These are phyloP conservation scores for Amaranthus cruentus DNA, from an alignment of 148 eudicot genomes.

Conservation along the genomic window DNA sequence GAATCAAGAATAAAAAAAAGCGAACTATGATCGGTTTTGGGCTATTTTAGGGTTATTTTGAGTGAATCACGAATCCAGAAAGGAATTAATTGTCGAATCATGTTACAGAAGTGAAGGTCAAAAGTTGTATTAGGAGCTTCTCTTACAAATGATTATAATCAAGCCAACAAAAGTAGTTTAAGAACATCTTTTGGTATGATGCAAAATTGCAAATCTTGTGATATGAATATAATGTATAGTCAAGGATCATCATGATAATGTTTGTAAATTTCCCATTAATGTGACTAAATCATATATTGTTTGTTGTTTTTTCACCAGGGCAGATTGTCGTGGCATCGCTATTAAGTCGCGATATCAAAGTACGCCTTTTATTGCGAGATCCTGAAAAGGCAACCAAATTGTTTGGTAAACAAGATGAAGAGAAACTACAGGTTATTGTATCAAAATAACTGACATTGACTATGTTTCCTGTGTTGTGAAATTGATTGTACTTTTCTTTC, in stretches of 20 bases:
- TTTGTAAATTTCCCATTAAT: not conserved
- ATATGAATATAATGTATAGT: not conserved
- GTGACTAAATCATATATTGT: not conserved
- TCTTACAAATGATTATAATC: not conserved
- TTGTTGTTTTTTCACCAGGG: conserved; percentile 40
- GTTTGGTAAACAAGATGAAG: conserved; percentile 78
- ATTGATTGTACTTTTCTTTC: not conserved
- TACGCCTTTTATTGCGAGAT: conserved; percentile 68
- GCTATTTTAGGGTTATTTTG: too few species aligned
- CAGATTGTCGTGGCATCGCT: conserved; percentile 88
- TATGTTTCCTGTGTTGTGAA: not conserved
- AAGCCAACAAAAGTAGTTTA: not conserved
- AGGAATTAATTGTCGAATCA: too few species aligned
- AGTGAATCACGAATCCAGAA: too few species aligned
- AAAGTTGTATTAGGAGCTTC: too few species aligned
- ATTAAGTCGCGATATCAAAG: conserved; percentile 61
- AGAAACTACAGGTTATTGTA: conserved; percentile 56
- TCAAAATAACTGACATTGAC: not conserved
- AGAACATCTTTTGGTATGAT: not conserved
- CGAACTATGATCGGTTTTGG: too few species aligned
- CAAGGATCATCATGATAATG: not conserved
- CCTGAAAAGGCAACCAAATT: conserved; percentile 75
- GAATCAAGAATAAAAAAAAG: too few species aligned
- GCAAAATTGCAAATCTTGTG: not conserved
- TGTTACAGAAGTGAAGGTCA: too few species aligned